A percentile compares a stretch with the other conserved stretches of the same genome.
phyloP scores from a whole-genome alignment of 306 rosid genomes.

The Prunus kanzakura region DNA sequence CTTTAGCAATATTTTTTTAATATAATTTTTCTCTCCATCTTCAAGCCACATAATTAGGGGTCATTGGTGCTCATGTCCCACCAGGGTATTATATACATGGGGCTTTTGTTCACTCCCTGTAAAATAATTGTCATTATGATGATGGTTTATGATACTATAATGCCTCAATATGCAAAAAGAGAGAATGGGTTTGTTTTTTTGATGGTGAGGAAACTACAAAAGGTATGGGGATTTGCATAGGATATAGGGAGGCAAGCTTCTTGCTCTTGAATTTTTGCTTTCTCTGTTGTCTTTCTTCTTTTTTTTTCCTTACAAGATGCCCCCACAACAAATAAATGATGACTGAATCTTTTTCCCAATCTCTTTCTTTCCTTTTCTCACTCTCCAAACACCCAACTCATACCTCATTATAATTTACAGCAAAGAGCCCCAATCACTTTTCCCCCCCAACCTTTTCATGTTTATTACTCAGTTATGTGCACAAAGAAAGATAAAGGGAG shows the following conservation, averaged over 20 bases:
- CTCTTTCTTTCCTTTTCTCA: neutral
- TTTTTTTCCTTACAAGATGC: slow-evolving; percentile 13
- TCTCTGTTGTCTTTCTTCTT: slow-evolving; percentile 38
- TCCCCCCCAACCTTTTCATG: slow-evolving; percentile 11
- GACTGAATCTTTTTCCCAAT: slow-evolving; percentile 24
- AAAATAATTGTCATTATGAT: slow-evolving; percentile 34
- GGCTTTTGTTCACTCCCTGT: slow-evolving; percentile 18
- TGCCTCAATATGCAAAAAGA: slow-evolving; percentile 34
- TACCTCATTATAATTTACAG: slow-evolving; percentile 19
- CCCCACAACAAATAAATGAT: slow-evolving; percentile 42
- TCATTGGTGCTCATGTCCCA: slow-evolving; percentile 29
- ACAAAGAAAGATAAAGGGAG: slow-evolving; percentile 13
- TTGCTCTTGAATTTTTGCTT: slow-evolving; percentile 24
- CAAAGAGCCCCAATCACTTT: slow-evolving; percentile 24
- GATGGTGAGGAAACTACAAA: slow-evolving; percentile 29
- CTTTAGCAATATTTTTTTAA: neutral
- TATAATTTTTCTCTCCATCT: neutral
- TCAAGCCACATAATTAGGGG: slow-evolving; percentile 30
- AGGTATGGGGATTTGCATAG: slow-evolving; percentile 42
- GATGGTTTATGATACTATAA: slow-evolving; percentile 34
- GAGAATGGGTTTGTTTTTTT: slow-evolving; percentile 26
- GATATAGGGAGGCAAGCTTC: slow-evolving; percentile 25
- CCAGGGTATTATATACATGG: neutral
- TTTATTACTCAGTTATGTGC: slow-evolving; percentile 7
- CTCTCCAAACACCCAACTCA: slow-evolving; percentile 25